Evolutionary conservation across 1,284 basidiomycete species (phyloP), one percentile per base, ranked within the genome.

Genomic region (Pulveroboletus ridleyi): DNA sequence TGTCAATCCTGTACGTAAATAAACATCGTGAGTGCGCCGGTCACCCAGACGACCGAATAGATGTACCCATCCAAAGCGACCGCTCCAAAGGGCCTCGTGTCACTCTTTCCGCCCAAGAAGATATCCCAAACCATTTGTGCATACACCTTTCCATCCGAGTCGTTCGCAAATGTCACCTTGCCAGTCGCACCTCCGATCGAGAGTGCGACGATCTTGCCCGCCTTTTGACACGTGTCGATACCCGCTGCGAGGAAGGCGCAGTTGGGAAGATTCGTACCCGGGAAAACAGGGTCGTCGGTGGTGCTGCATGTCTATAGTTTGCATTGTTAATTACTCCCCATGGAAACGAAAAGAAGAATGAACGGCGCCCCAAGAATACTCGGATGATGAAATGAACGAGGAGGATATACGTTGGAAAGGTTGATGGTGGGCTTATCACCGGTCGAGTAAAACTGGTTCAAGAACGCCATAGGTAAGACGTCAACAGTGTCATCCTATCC

Each of bases 51-150:
- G 61, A 64, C 62, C 50, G 44, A 64, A n/a, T 23, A 23, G 23
- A 75, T 81, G 29, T 66, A 88, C 86, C 89, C 89, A 67, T 91
- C 89, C 18, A 91, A 80, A 13, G 89, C 84, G 3, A 86, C 88
- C 53, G 75, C 70, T 20, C 89, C 89, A 68, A 90, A 90, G 0
- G 89, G 89, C 62, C 89, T 79, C 3, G 82, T 82, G 42, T 29
- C 17, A n/a, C 72, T 74, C 5, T 33, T 66, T 29, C 75, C 89
- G 17, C 87, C 89, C 22, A 91, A 79, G 78, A 90, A 89, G 22
- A 86, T 63, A 72, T 90, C 81, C 89, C 89, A 91, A 58, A 91
- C 82, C 1, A 82, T 83, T 61, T 86, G 76, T 2, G 86, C 88
- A 65, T 88, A 89, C 4, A 74, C 73, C 44, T 76, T 65, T 2